A percentile compares a stretch with the other conserved stretches of the same genome.
Evolutionary conservation across 148 eudicot genomes (phyloP).

Genomic region (Rhododendron molle): DNA sequence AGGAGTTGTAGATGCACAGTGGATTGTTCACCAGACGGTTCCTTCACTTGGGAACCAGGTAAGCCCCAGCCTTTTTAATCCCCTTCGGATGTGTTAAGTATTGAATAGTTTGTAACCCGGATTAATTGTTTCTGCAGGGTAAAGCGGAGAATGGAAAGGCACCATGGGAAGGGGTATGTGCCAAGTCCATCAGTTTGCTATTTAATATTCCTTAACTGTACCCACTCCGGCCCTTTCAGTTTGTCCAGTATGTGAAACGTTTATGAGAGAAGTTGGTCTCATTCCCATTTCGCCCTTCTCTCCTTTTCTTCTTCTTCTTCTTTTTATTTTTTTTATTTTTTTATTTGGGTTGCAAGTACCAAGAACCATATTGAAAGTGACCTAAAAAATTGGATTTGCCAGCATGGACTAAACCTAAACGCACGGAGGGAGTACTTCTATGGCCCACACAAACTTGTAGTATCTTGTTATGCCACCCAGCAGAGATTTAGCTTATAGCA

Average conservation of each 20-base stretch:
- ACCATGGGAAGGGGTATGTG: constrained; percentile 54
- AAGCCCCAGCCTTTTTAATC: constrained; percentile 4
- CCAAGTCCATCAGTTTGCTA: constrained; percentile 1
- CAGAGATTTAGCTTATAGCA: background rate
- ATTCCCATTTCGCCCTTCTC: background rate
- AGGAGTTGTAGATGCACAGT: constrained; percentile 95
- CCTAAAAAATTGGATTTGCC: background rate
- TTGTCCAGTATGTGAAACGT: background rate
- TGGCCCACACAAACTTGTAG: background rate
- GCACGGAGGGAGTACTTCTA: background rate
- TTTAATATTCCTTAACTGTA: background rate
- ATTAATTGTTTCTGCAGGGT: constrained; percentile 28
- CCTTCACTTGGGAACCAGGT: constrained; percentile 90
- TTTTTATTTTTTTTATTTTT: background rate
- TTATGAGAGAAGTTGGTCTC: background rate
- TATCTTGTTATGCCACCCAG: background rate
- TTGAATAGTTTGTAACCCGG: constrained; percentile 15
- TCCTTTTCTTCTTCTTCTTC: no score
- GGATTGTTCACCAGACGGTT: constrained; percentile 71
- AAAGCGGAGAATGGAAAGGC: constrained; percentile 29
- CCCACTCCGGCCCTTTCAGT: background rate
- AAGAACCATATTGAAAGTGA: background rate
- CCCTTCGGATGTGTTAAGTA: background rate
- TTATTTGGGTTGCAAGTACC: background rate
- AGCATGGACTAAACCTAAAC: background rate